phyloP scores from a whole-genome alignment of 2,329 filamentous ascomycete genomes.

The Macrophomina pseudophaseolina region DNA sequence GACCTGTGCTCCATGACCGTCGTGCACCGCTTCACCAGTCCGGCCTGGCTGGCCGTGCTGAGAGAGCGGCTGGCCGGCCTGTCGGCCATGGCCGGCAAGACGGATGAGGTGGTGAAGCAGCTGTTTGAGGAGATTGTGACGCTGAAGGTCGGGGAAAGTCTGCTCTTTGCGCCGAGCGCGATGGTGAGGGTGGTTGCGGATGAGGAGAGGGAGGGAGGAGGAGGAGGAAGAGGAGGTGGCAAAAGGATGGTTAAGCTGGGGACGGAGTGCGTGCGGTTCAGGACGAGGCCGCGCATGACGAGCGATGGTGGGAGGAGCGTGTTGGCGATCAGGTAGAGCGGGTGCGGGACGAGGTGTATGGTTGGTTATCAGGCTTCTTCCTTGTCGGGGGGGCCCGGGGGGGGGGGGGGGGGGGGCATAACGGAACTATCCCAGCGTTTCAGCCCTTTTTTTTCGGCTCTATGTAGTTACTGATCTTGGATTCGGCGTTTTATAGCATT shows the following conservation, averaged over 20 bases:
- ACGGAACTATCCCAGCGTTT: too few relatives aligned
- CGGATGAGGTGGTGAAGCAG: conserved; percentile 31
- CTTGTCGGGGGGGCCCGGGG: too few relatives aligned
- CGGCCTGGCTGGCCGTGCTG: conserved; percentile 63
- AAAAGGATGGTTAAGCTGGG: conserved; percentile 17
- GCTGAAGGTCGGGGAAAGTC: conserved; percentile 35
- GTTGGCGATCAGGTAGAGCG: conserved; percentile 13
- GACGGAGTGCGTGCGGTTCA: conserved; percentile 23
- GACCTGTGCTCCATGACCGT: conserved; percentile 75
- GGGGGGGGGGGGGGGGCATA: too few relatives aligned
- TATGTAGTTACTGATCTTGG: not conserved
- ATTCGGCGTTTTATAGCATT: too few relatives aligned
- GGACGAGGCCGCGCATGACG: conserved; percentile 21
- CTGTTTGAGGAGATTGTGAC: conserved; percentile 55
- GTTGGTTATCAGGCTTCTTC: too few relatives aligned
- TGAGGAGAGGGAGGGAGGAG: not conserved
- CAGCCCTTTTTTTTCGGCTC: not conserved
- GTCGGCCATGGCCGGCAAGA: conserved; percentile 25
- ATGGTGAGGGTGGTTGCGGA: not conserved
- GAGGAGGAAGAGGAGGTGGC: not conserved
- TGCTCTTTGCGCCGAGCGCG: conserved; percentile 21
- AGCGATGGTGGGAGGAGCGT: conserved; percentile 26
- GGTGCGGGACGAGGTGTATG: not conserved
- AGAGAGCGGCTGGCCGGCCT: conserved; percentile 55
- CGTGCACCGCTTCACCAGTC: conserved; percentile 73